These are phyloP conservation scores for Mucor velutinosus DNA, from an alignment of 371 early-diverging fungal genomes.

Conservation along the genomic window DNA sequence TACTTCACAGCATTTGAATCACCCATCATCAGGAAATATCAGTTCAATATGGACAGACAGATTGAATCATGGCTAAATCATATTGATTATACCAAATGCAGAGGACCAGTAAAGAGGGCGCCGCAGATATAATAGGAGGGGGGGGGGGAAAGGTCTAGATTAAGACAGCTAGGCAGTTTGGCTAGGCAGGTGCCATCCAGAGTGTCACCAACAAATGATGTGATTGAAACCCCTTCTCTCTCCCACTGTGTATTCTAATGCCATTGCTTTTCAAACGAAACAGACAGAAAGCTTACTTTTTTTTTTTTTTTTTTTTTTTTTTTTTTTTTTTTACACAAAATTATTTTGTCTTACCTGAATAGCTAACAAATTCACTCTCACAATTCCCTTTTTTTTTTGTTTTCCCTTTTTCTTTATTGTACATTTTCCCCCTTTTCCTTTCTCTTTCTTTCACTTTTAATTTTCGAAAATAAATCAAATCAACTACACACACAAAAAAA, in stretches of 20 bases:
- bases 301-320: too few species aligned
- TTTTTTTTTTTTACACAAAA: slow-evolving; percentile 1
- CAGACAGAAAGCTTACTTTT: neutral
- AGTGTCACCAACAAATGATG: neutral
- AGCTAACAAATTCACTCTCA: neutral
- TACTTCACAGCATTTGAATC: slow-evolving; percentile 15
- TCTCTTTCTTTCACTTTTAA: neutral
- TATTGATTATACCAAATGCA: neutral
- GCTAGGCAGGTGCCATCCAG: neutral
- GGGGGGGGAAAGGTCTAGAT: neutral
- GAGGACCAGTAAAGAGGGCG: neutral
- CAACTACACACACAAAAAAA: neutral
- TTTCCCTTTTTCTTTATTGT: neutral
- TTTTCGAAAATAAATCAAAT: neutral
- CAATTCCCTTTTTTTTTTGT: neutral
- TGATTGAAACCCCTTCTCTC: neutral
- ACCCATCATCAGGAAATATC: neutral
- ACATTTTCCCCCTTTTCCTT: neutral
- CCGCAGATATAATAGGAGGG: neutral
- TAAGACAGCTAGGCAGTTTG: neutral
- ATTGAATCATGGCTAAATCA: neutral
- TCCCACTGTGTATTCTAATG: neutral
- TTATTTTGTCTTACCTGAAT: slow-evolving; percentile 1
- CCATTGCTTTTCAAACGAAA: neutral
- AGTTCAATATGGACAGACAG: neutral